Evolutionary conservation across 352 stramenopile genomes (phyloP).

Genomic region (Peronospora farinosa): DNA sequence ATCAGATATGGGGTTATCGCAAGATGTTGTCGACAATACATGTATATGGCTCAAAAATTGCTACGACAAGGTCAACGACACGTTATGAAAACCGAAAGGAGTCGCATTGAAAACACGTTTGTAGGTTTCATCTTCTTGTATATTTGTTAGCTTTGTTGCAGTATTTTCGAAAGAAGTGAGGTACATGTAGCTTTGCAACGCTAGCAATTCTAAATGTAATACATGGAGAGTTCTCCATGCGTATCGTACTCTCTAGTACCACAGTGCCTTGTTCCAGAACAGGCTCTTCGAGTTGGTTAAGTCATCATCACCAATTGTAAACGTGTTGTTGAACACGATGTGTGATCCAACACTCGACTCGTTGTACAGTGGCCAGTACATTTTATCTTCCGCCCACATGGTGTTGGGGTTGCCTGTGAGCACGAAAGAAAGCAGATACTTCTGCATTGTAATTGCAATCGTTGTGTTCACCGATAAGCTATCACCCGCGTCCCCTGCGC

Average conservation of each 20-base stretch:
- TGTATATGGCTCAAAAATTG: too few relatives aligned
- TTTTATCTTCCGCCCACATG: conserved; percentile 19
- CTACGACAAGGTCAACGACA: too few relatives aligned
- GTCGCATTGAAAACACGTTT: too few relatives aligned
- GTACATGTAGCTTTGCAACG: too few relatives aligned
- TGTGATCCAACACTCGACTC: conserved; percentile 9
- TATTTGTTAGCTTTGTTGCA: too few relatives aligned
- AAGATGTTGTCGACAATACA: too few relatives aligned
- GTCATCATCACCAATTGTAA: conserved; percentile 16
- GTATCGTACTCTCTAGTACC: conserved; percentile 11
- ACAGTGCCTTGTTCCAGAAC: conserved; percentile 28
- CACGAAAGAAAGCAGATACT: conserved; percentile 25
- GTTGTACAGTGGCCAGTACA: conserved; percentile 23
- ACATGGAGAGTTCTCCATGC: too few relatives aligned
- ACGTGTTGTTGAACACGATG: conserved; percentile 25
- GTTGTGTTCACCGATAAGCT: conserved; percentile 15
- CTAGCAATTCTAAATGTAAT: too few relatives aligned
- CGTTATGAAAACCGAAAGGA: too few relatives aligned
- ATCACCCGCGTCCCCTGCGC: conserved; percentile 1
- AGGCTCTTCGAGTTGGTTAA: conserved; percentile 18
- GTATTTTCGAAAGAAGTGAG: too few relatives aligned
- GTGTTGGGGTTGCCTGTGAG: conserved; percentile 21
- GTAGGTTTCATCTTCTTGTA: too few relatives aligned
- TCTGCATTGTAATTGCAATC: conserved; percentile 24
- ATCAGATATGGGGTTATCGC: too few relatives aligned